A percentile compares a stretch with the other conserved stretches of the same genome.
These are phyloP conservation scores for Monosporozyma aerobia DNA, from an alignment of 805 yeast genomes.

Conservation along the genomic window DNA sequence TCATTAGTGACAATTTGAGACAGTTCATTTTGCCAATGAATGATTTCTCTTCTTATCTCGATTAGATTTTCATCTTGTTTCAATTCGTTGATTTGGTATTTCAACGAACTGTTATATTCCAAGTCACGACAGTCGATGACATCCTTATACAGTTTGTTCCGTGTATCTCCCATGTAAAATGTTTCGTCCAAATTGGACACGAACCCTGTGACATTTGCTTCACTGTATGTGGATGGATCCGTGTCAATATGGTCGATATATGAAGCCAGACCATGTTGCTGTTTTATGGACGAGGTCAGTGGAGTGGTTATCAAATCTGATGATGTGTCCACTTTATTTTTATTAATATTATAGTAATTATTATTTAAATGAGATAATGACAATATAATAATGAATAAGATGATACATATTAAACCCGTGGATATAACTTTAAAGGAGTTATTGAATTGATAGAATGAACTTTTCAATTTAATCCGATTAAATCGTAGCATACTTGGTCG, in stretches of 20 bases:
- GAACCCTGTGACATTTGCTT: background rate
- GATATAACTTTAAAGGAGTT: too few relatives aligned
- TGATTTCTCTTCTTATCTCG: slow-evolving; percentile 4
- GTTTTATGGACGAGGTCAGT: background rate
- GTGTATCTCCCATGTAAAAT: too few relatives aligned
- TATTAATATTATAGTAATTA: background rate
- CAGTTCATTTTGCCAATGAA: background rate
- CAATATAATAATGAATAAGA: background rate
- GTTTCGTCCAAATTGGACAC: slow-evolving; percentile 3
- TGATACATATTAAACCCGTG: too few relatives aligned
- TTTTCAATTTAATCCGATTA: too few relatives aligned
- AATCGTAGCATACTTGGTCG: too few relatives aligned
- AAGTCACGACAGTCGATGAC: slow-evolving; percentile 7
- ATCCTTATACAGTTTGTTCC: background rate
- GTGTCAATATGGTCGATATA: background rate
- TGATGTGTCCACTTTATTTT: background rate
- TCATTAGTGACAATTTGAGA: too few relatives aligned
- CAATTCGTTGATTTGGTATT: slow-evolving; percentile 1
- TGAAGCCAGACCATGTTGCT: background rate
- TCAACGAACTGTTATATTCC: slow-evolving; percentile 3
- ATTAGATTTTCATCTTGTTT: background rate
- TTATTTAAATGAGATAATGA: background rate
- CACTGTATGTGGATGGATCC: background rate
- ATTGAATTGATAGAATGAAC: too few relatives aligned
- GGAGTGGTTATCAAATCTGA: background rate